phyloP scores from a whole-genome alignment of 805 yeast genomes.

The Candida succiphila region DNA sequence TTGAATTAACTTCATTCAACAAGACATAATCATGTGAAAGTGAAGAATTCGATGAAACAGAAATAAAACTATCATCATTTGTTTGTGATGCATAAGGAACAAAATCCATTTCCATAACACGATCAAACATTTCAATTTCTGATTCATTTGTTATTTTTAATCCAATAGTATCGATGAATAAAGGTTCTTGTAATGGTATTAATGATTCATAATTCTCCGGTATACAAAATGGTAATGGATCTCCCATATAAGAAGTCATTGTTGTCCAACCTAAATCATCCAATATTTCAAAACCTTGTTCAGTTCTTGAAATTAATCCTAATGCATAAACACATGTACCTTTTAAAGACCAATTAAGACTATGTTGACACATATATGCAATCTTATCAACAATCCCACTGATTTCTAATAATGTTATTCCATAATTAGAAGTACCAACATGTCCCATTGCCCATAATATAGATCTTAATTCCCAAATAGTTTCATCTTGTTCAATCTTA shows the following conservation, averaged over 20 bases:
- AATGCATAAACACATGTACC: slow-evolving; percentile 73
- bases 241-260: slow-evolving; percentile 31
- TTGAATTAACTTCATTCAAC: slow-evolving; percentile 17
- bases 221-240: slow-evolving; percentile 23
- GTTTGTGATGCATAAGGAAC: slow-evolving; percentile 12
- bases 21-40: slow-evolving; percentile 12
- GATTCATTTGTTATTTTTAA: slow-evolving; percentile 6
- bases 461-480: slow-evolving; percentile 47
- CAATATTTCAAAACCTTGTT: slow-evolving; percentile 74
- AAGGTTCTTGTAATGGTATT: slow-evolving; percentile 6
- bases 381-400: slow-evolving; percentile 42
- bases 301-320: slow-evolving; percentile 64
- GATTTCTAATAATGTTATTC: slow-evolving; percentile 47
- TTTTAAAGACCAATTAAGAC: slow-evolving; percentile 49
- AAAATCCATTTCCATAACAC: slow-evolving; percentile 17
- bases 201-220: slow-evolving; percentile 14
- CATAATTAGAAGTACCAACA: slow-evolving; percentile 63
- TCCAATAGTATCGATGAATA: neutral
- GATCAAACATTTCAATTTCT: slow-evolving; percentile 9
- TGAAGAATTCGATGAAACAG: slow-evolving; percentile 7
- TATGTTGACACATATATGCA: slow-evolving; percentile 33
- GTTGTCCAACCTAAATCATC: slow-evolving; percentile 75
- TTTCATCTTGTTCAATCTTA: slow-evolving; percentile 22
- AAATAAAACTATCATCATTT: slow-evolving; percentile 1
- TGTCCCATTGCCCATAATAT: slow-evolving; percentile 83